Base-by-base conservation (phyloP, 2,329 filamentous ascomycete species). In the Epichloe festucae region DNA sequence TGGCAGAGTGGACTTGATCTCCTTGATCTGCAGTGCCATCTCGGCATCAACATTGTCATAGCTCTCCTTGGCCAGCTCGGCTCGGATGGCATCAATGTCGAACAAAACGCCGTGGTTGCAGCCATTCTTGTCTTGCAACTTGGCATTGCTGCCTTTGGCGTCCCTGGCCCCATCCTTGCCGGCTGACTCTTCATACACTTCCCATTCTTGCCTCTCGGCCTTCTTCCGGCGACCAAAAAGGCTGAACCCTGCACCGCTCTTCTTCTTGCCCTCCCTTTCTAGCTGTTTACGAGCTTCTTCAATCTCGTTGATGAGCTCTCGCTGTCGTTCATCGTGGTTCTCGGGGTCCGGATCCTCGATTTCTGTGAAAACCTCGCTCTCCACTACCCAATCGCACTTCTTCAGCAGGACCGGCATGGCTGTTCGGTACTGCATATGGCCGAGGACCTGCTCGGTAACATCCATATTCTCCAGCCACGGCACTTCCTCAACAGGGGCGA, bases 261-360 rank as follows among this genome's bases (percentile, higher is more conserved):
- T 73, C 62, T 84, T 82, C 61, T 86, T 82, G 17, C 82, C 84
- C 60, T 93, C 86, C 63, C 81, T 83, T 61, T 95, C 89, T 3
- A 95, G 76, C 61, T 93, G 82, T 63, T 85, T 89, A 39, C 93
- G 81, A 6, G 93, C 93, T 67, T 95, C 90, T 65, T 97, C 91
- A 49, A 98, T 95, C 68, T 98, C 93, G 60, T 86, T 89, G 64
- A 98, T 95, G 42, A 98, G 78, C 67, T 97, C 91, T 52, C 89
- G 79, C 67, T 98, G 93, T 46, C 90, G 78, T 64, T 89, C 78
- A 48, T 81, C 77, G 68, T 97, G 91, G 59, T 95, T 91, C 0
- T 97, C 93, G 0, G 93, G 93, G 62, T 98, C 93, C 0, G 93
- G 89, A 59, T 98, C 93, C 65, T 97, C 93, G 54, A 98, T 97